Base-by-base conservation (phyloP, 2,329 filamentous ascomycete genomes). In the Talaromyces pinophilus region DNA sequence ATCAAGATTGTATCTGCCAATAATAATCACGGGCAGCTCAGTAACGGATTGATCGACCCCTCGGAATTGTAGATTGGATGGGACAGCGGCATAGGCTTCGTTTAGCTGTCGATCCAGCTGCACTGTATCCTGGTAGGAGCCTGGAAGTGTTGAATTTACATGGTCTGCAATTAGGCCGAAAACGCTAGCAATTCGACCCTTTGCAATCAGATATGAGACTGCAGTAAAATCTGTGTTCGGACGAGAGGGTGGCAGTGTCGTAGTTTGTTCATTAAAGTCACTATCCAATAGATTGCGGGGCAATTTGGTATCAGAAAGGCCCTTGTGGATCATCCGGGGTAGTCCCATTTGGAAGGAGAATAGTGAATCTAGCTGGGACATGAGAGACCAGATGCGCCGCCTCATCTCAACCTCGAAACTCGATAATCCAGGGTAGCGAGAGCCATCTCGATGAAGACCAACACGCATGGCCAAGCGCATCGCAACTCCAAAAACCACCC, bases 311-410 rank as follows among this genome's bases (percentile, higher is more conserved):
- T 90, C 88, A 52, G 81, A 84, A 61, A 88, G 84, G 60, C 86
- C 83, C 17, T 82, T 80, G 60, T 84, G 79, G 52, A 88, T 81
- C 81, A 87, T 85, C 68, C 83, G 83, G 1, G 88, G 87, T 28
- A 90, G 77, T 2, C 88, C 88, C 70, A 89, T 81, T 69, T 89
- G 86, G 71, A 88, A 88, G 0, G 85, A 83, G 1, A 85, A 81
- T 5, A 89, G 77, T 2, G 86, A 73, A 70, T 90, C 88, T 55
- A 89, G 79, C 72, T 88, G 85, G 17, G 73, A 69, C 6, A 78
- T 69, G 11, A 72, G 71, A 3, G 73, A 69, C 79, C 80, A 82
- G 4, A 76, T 63, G 7, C 80, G 75, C 5, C 79, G 71, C 38
- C 80, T 71, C 72, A 81, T 85, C 73, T 88, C 86, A 15, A 82